phyloP scores from a whole-genome alignment of 176 grass and related monocot genomes.

The Aegilops speltoides region DNA sequence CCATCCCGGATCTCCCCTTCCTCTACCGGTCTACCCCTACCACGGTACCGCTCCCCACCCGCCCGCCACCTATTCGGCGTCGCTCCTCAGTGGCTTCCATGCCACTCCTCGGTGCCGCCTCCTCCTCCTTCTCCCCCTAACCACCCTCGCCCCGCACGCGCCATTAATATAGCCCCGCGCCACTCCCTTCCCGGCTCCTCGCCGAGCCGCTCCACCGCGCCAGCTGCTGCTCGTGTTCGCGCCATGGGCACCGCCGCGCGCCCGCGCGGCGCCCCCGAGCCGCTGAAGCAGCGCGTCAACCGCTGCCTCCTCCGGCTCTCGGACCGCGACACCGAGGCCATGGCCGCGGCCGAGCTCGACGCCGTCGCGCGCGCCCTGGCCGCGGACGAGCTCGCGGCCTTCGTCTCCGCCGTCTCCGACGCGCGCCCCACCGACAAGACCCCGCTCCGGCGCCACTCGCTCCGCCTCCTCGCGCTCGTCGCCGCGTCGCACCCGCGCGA shows the following conservation, averaged over 20 bases:
- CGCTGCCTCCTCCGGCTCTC: slow-evolving; percentile 81
- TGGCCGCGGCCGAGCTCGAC: slow-evolving; percentile 88
- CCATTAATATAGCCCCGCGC: slow-evolving; percentile 28
- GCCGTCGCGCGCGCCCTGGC: slow-evolving; percentile 71
- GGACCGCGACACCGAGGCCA: slow-evolving; percentile 96
- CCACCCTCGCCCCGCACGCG: background rate
- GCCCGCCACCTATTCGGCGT: slow-evolving; percentile 26
- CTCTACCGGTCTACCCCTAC: background rate
- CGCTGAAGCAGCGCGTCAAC: slow-evolving; percentile 86
- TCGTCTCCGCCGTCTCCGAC: slow-evolving; percentile 86
- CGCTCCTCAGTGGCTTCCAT: slow-evolving; percentile 27
- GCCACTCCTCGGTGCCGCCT: slow-evolving; percentile 28
- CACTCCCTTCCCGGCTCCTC: background rate
- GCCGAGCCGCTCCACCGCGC: background rate
- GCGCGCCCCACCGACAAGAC: slow-evolving; percentile 89
- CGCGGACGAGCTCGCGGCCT: slow-evolving; percentile 62
- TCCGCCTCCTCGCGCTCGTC: slow-evolving; percentile 72
- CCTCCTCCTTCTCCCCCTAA: background rate
- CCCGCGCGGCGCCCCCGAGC: slow-evolving; percentile 27
- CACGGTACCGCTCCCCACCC: background rate
- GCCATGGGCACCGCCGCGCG: slow-evolving; percentile 47
- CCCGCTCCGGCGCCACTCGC: slow-evolving; percentile 82
- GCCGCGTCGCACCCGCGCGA: slow-evolving; percentile 54
- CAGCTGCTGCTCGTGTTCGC: background rate
- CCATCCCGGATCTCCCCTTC: background rate